A percentile compares a stretch with the other conserved stretches of the same genome.
These are phyloP conservation scores for Ambrosia hybrid DNA, from an alignment of 140 eudicot genomes.

Conservation along the genomic window DNA sequence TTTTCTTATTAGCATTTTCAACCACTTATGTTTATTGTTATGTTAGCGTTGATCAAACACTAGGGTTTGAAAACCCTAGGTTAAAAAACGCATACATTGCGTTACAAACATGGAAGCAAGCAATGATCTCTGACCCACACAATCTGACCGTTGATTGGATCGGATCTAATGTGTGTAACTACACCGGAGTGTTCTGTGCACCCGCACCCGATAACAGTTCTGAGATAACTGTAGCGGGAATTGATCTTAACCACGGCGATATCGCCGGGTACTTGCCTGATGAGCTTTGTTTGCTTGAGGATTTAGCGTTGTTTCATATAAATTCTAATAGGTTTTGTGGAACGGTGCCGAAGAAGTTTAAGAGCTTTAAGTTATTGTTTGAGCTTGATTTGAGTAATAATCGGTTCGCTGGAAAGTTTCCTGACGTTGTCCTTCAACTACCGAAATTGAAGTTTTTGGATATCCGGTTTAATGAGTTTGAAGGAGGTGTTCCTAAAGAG, in stretches of 20 bases:
- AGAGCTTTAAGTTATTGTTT: not conserved
- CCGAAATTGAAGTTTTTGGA: not conserved
- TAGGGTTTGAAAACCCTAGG: not conserved
- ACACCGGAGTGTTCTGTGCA: not conserved
- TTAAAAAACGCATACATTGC: not conserved
- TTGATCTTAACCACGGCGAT: not conserved
- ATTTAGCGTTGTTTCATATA: not conserved
- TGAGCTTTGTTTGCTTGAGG: not conserved
- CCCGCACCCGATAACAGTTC: not conserved
- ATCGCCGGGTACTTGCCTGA: not conserved
- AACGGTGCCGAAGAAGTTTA: not conserved
- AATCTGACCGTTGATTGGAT: not conserved
- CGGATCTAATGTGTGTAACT: not conserved
- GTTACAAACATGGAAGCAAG: not conserved
- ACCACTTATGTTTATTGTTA: too few relatives aligned
- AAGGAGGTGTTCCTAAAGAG: not conserved
- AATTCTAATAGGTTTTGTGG: not conserved
- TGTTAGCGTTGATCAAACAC: too few relatives aligned
- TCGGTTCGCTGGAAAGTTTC: not conserved
- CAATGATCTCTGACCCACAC: not conserved
- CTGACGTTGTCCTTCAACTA: not conserved
- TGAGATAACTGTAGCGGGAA: not conserved
- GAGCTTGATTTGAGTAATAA: not conserved
- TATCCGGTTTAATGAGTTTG: not conserved
- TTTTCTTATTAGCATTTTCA: too few relatives aligned